These are phyloP conservation scores for Sisymbrium irio DNA, from an alignment of 345 rosid species.

Conservation along the genomic window DNA sequence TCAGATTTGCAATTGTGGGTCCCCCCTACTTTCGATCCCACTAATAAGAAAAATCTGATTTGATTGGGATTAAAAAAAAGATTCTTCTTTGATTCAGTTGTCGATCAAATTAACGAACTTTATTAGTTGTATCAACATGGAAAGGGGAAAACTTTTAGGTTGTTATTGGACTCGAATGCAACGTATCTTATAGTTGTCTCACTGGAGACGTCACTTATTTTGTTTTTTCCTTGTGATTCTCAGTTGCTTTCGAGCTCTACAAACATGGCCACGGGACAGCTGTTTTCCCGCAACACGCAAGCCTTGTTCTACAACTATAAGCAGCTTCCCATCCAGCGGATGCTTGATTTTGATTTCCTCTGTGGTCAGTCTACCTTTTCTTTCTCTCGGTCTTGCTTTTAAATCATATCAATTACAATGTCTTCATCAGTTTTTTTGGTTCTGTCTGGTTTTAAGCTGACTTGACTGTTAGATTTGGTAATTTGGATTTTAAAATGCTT, in stretches of 20 bases:
- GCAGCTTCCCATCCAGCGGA: slow-evolving; percentile 95
- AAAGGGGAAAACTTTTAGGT: background rate
- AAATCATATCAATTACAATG: no score
- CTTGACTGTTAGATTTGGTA: background rate
- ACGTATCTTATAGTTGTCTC: background rate
- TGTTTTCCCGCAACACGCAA: slow-evolving; percentile 82
- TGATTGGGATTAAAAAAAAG: background rate
- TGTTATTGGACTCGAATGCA: background rate
- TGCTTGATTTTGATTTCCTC: slow-evolving; percentile 99
- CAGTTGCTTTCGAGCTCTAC: slow-evolving; percentile 43
- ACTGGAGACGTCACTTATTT: background rate
- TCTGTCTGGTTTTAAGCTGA: background rate
- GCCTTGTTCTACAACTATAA: slow-evolving; percentile 92
- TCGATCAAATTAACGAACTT: background rate
- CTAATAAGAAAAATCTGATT: no score
- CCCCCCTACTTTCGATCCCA: slow-evolving; percentile 7
- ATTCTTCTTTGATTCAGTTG: background rate
- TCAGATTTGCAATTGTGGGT: slow-evolving; percentile 11
- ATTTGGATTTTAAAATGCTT: background rate
- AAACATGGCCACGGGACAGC: slow-evolving; percentile 86
- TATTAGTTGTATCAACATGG: background rate
- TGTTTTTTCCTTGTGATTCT: background rate
- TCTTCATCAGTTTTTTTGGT: background rate
- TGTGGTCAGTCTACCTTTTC: slow-evolving; percentile 56
- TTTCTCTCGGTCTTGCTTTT: background rate